Evolutionary conservation across 2,329 filamentous ascomycete genomes (phyloP), one percentile per base, ranked within the genome.

Genomic region (Colletotrichum camelliae): DNA sequence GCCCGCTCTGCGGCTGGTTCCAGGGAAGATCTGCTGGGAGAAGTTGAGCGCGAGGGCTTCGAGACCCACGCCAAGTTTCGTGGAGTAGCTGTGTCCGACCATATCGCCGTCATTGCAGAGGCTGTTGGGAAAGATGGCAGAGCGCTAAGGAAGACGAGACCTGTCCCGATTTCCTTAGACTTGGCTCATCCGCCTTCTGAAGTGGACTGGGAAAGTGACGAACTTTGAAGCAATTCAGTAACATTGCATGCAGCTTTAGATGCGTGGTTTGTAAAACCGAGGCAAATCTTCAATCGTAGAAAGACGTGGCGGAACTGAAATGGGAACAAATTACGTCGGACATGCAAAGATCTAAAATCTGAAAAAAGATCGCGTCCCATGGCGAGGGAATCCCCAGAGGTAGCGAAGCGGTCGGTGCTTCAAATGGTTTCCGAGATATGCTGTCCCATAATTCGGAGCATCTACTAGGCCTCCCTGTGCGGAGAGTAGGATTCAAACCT

Each of bases 1-100:
- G 39, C 18, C 9, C 39, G 18, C 0, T 7, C 0, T 48, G 9
- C 39, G n/a, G 39, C 18, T 3, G 0, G 0, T 0, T 48, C 39
- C 0, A 48, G 0, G 43, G 43, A 21, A 52, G 6, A 24, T 52
- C 0, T 52, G 8, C 1, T 52, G 43, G n/a, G n/a, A 21, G n/a
- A 21, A 21, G 6, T 52, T 0, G 6, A 7, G 0, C n/a, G 43
- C 0, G 6, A 52, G 0, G 43, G 43, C 43, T 52, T 24, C 10
- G 43, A 52, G 43, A 21, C 43, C 2, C n/a, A 52, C 6, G n/a
- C n/a, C 12, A 52, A 0, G 43, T 21, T 52, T 21, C 43, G n/a
- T 1, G 10, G 0, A 7, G 43, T 21, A 7, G 43, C 0, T 52
- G 43, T 52, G 0, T 0, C 43, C 3, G 43, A 4, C 0, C n/a